Conservation (phyloP, 2,329 filamentous ascomycete species). For the Bipolaris cookei region DNA sequence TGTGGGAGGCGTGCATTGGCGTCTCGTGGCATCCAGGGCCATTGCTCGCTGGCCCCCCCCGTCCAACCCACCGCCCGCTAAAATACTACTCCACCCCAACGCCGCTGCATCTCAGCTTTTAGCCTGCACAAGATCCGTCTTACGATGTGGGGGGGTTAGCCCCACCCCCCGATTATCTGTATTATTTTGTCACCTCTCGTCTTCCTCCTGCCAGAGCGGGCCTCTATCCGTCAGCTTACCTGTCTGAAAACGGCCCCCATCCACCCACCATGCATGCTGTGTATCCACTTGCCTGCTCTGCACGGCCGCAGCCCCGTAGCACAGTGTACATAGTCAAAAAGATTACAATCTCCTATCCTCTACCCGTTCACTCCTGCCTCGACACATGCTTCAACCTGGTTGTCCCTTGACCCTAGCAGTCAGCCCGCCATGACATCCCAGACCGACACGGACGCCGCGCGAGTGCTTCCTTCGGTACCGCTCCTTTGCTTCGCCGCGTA, state of each 20-base stretch:
- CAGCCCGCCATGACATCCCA: conserved; percentile 19
- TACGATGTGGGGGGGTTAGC: not conserved
- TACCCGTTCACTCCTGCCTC: not conserved
- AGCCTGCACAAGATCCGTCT: not conserved
- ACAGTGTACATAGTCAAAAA: conserved; percentile 2
- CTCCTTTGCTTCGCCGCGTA: conserved; percentile 18
- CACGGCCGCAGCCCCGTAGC: too few species aligned
- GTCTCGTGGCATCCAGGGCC: not conserved
- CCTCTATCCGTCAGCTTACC: not conserved
- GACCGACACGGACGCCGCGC: not conserved
- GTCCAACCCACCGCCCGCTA: not conserved
- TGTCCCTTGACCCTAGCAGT: conserved; percentile 2
- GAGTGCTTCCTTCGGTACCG: conserved; percentile 15
- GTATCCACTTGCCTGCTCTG: not conserved
- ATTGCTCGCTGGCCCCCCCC: not conserved
- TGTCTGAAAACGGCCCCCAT: not conserved
- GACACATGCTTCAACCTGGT: conserved; percentile 18
- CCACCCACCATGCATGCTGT: not conserved
- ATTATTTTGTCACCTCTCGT: not conserved
- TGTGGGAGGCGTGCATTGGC: not conserved
- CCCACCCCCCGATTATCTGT: not conserved
- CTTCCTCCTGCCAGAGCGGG: not conserved
- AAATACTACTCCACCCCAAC: not conserved
- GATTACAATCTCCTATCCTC: not conserved
- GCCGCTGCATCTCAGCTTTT: not conserved